Base-by-base conservation (phyloP, 108 stramenopile genomes). In the Fragilariopsis cylindrus region DNA sequence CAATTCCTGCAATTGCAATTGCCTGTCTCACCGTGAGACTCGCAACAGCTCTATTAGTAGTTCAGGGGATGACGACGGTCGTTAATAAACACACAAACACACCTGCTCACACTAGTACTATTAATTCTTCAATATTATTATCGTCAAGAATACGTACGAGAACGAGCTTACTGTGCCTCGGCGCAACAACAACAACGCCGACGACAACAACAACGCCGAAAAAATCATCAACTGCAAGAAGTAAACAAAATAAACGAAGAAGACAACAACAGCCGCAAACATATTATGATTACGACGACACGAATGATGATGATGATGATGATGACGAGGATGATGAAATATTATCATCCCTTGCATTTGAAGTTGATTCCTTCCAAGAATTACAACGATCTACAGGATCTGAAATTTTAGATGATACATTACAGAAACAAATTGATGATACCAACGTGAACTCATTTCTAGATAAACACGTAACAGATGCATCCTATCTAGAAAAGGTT, bases 401-500 rank as follows among this genome's bases (percentile, higher is more conserved):
- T 8, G 85, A 86, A 52, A 75, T 86, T 71, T 39, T 82, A n/a
- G 67, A 76, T 50, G 53, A 64, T 1, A 44, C 52, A 4, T 62
- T 86, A 39, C 85, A 82, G 62, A 44, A 15, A 12, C 72, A 82
- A 48, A 80, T 86, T 50, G 85, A 86, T 42, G 60, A 44, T 7
- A 47, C 72, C 3, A 55, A 54, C 6, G 76, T 81, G 5, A 57
- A 75, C 13, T 45, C 43, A 7, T 86, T 86, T 86, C 52, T 86
- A 30, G 79, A 82, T n/a, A 57, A 63, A 2, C 76, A 80, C 65
- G 74, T 69, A 19, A 40, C 57, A 5, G 78, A 81, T 57, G 86
- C 82, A 3, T 71, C 78, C 4, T 57, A 30, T 5, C 40, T 87
- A 40, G 87, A 87, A 81, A 84, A 81, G 75, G 67, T 87, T 4